A percentile compares a stretch with the other conserved stretches of the same genome.
Conservation (phyloP, 169 alveolate genomes). For the Eimeria falciformis region DNA sequence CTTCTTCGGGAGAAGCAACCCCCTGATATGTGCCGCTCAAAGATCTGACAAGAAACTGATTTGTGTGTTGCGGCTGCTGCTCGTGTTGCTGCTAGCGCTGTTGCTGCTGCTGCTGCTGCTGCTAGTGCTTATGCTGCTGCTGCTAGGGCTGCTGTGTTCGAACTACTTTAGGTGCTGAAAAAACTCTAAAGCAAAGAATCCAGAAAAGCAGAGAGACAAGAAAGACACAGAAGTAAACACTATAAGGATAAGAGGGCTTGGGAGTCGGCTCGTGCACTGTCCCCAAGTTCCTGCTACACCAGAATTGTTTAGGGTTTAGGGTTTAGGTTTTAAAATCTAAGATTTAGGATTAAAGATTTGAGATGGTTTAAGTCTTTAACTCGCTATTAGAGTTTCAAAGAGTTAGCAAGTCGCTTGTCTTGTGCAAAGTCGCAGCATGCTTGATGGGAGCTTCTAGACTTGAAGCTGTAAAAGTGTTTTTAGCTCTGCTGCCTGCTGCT, state of each 20-base stretch:
- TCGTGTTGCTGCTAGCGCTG: neutral
- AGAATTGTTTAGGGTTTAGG: neutral
- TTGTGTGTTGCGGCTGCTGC: neutral
- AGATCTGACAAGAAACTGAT: neutral
- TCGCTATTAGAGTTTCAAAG: no score
- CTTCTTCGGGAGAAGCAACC: no score
- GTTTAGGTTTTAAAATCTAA: neutral
- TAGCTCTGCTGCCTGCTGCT: no score
- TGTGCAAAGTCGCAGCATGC: neutral
- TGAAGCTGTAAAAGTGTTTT: no score
- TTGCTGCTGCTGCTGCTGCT: slow-evolving; percentile 1
- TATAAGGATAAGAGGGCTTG: neutral
- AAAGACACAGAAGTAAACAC: neutral
- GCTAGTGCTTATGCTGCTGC: slow-evolving; percentile 15
- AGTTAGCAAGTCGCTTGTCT: no score
- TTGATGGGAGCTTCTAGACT: neutral
- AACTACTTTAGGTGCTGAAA: neutral
- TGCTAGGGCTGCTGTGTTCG: neutral
- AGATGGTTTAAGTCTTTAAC: neutral
- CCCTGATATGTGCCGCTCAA: neutral
- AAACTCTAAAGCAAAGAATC: neutral
- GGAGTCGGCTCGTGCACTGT: neutral
- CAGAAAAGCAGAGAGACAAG: neutral
- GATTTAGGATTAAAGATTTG: neutral
- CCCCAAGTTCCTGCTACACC: neutral